Base-by-base conservation (phyloP, 306 rosid species). In the Rosa multiflora region DNA sequence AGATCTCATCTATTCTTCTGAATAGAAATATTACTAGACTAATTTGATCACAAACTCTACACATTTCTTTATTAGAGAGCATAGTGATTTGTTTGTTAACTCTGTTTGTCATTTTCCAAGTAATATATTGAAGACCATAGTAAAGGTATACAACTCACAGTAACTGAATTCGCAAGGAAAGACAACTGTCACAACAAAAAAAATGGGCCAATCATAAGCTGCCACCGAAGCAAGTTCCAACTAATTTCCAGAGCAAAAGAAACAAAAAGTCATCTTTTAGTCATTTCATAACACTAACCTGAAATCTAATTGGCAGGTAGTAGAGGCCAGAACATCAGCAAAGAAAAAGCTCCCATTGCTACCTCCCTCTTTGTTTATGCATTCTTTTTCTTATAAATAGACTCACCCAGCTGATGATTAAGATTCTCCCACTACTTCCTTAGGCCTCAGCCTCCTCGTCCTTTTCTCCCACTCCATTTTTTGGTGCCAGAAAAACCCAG, bases 391-490 rank as follows among this genome's bases (percentile, higher is more conserved):
- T 26, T 79, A 87, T 77, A 92, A 87, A 86, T 81, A 79, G 68
- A 64, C 4, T 71, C 46, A 53, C 73, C 49, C 47, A 40, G 12
- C 64, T 55, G 76, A 42, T 4, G 77, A 39, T 72, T 77, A 72
- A 43, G 83, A 88, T 70, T 87, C 90, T 83, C 86, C 85, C 75
- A 82, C 85, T 85, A 42, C 86, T 73, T 39, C 1, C 84, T 77
- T 77, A 72, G 61, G 58, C 62, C 43, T 55, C 18, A 62, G 14
- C 76, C 62, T 23, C 26, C 37, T 14, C 29, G 79, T 76, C 68
- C 26, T 76, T 63, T n/a, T 82, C 79, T 49, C 76, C 58, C 59
- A 14, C 70, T 52, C 43, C 77, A 63, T 44, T 76, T 51, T 46
- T 49, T 21, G 9, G 64, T 21, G 8, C 68, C 42, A 29, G 68